Evolutionary conservation across 1,139 yeast species (phyloP).

Genomic region (Geotrichum phurueaensis): DNA sequence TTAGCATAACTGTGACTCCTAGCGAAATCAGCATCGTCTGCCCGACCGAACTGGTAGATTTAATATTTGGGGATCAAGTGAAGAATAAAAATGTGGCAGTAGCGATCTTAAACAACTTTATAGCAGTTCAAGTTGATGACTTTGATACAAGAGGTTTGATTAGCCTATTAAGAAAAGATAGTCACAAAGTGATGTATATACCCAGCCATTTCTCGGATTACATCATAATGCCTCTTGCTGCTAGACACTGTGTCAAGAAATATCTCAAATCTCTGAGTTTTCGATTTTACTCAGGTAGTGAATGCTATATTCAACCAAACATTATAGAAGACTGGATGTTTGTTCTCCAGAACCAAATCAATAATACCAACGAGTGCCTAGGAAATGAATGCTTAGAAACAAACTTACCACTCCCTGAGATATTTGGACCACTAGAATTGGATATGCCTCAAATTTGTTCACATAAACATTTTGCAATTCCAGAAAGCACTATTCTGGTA

Average conservation of each 20-base stretch:
- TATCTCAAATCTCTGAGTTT: neutral
- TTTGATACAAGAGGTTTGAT: neutral
- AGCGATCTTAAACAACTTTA: neutral
- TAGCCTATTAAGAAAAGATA: neutral
- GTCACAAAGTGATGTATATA: neutral
- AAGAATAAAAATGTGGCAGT: constrained; percentile 2
- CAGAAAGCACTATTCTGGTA: neutral
- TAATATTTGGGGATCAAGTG: constrained; percentile 39
- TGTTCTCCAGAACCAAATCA: neutral
- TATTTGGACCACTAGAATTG: neutral
- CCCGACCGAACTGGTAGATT: constrained; percentile 37
- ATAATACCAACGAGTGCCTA: neutral
- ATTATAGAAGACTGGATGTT: neutral
- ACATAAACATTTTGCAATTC: neutral
- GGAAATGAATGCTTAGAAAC: neutral
- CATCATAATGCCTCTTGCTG: neutral
- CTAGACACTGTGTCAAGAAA: neutral
- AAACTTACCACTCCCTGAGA: neutral
- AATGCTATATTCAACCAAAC: neutral
- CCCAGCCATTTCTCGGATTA: neutral
- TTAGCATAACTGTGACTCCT: constrained; percentile 54
- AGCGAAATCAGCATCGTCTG: constrained; percentile 51
- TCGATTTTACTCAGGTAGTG: neutral
- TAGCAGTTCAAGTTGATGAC: neutral
- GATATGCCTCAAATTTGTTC: neutral